A percentile compares a stretch with the other conserved stretches of the same genome.
Conservation (phyloP, 495 filamentous ascomycete species). For the Penicillium paradoxum region DNA sequence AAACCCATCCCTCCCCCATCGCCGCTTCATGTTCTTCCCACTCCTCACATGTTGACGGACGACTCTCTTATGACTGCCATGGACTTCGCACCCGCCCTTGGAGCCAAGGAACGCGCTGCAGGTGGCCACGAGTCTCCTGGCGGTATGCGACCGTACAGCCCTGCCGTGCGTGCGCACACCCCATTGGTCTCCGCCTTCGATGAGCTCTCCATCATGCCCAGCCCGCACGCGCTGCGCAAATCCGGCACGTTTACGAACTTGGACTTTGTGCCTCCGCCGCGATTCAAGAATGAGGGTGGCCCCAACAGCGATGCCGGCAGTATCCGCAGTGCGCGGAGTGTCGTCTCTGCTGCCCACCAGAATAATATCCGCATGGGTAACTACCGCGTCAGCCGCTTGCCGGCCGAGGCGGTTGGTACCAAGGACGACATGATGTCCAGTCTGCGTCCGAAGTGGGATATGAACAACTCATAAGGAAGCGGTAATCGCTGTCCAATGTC, state of each 20-base stretch:
- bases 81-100: constrained; percentile 82
- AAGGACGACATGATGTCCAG: constrained; percentile 62
- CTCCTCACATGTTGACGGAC: constrained; percentile 79
- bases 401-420: constrained; percentile 76
- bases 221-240: constrained; percentile 85
- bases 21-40: constrained; percentile 72
- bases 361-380: constrained; percentile 82
- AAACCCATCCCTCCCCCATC: constrained; percentile 69
- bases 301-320: constrained; percentile 78
- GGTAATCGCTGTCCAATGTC: constrained; percentile 11
- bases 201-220: constrained; percentile 78
- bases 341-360: constrained; percentile 64
- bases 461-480: constrained; percentile 37
- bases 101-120: constrained; percentile 59
- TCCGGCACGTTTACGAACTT: constrained; percentile 84
- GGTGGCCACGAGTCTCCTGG: constrained; percentile 78
- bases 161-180: constrained; percentile 61
- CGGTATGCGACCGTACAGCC: constrained; percentile 69
- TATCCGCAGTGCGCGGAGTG: constrained; percentile 79
- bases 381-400: constrained; percentile 83
- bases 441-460: constrained; percentile 76
- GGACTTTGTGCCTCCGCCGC: constrained; percentile 91
- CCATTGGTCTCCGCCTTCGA: constrained; percentile 81
- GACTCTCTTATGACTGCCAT: constrained; percentile 70
- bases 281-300: constrained; percentile 74